Conservation (phyloP, 108 stramenopile genomes). For the Skeletonema costatum region DNA sequence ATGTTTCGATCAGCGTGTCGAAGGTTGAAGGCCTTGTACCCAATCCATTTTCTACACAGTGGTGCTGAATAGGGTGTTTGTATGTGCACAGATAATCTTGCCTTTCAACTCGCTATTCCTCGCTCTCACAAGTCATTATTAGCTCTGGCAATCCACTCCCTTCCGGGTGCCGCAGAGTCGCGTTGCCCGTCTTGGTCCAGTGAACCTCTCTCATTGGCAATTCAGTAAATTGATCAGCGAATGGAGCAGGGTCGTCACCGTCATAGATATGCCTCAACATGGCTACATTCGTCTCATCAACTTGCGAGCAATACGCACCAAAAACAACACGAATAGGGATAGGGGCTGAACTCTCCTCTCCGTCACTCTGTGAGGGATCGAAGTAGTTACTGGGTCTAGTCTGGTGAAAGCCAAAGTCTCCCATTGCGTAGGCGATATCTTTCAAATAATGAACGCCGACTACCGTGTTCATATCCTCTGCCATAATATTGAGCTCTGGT, state of each 20-base stretch:
- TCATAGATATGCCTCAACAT: constrained; percentile 54
- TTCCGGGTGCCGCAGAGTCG: background rate
- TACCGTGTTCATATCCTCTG: constrained; percentile 54
- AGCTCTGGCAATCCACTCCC: background rate
- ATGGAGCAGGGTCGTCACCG: constrained; percentile 59
- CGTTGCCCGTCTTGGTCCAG: constrained; percentile 8
- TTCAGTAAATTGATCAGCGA: constrained; percentile 51
- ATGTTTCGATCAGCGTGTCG: too few relatives aligned
- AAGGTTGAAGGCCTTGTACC: too few relatives aligned
- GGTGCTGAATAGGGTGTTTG: too few relatives aligned
- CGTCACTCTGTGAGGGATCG: constrained; percentile 16
- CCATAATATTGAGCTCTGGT: constrained; percentile 44
- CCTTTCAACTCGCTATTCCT: background rate
- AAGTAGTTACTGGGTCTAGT: constrained; percentile 41
- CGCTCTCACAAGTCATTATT: background rate
- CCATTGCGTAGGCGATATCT: constrained; percentile 52
- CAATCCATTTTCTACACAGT: too few relatives aligned
- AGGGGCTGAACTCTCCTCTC: constrained; percentile 6
- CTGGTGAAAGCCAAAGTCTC: constrained; percentile 51
- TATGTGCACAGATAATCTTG: background rate
- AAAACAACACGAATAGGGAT: constrained; percentile 43
- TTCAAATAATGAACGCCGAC: constrained; percentile 56
- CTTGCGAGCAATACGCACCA: constrained; percentile 52
- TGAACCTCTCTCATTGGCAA: constrained; percentile 45
- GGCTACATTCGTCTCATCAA: constrained; percentile 52